Evolutionary conservation across 164 flowering plant species (phyloP).

Genomic region (Kalanchoe fedtschenkoi): DNA sequence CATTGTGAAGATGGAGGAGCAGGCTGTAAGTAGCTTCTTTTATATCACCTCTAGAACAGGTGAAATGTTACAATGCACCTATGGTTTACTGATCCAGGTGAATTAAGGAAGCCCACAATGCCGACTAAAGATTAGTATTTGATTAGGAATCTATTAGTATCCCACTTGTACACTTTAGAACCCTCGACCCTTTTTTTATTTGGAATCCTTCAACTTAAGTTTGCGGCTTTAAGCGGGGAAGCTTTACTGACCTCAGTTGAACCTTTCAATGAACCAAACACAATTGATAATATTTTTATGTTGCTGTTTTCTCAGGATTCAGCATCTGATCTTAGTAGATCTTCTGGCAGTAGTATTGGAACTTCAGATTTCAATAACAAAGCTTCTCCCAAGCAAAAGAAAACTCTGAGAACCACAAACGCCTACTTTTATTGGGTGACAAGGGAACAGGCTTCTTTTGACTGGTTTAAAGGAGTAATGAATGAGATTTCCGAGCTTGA

Average conservation of each 20-base stretch:
- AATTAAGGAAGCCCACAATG: not conserved
- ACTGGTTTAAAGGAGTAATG: slow-evolving; percentile 99
- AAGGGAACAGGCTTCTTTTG: slow-evolving; percentile 97
- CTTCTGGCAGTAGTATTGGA: slow-evolving; percentile 38
- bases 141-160: too few relatives aligned
- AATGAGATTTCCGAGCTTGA: slow-evolving; percentile 93
- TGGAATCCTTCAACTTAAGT: not conserved
- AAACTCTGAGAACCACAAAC: slow-evolving; percentile 70
- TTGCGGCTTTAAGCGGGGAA: too few relatives aligned
- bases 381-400: slow-evolving; percentile 45
- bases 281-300: not conserved
- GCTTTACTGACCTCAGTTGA: too few relatives aligned
- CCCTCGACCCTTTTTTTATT: not conserved
- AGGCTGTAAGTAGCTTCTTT: slow-evolving; percentile 30
- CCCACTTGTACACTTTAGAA: too few relatives aligned
- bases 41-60: not conserved
- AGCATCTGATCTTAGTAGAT: slow-evolving; percentile 31
- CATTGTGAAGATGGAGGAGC: slow-evolving; percentile 75
- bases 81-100: not conserved
- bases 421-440: slow-evolving; percentile 99
- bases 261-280: too few relatives aligned
- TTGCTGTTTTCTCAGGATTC: slow-evolving; percentile 38
- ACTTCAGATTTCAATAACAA: slow-evolving; percentile 28
- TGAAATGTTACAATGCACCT: not conserved
- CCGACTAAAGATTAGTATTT: too few relatives aligned